Base-by-base conservation (phyloP, 2,329 filamentous ascomycete genomes). In the Aspergillus vadensis region DNA sequence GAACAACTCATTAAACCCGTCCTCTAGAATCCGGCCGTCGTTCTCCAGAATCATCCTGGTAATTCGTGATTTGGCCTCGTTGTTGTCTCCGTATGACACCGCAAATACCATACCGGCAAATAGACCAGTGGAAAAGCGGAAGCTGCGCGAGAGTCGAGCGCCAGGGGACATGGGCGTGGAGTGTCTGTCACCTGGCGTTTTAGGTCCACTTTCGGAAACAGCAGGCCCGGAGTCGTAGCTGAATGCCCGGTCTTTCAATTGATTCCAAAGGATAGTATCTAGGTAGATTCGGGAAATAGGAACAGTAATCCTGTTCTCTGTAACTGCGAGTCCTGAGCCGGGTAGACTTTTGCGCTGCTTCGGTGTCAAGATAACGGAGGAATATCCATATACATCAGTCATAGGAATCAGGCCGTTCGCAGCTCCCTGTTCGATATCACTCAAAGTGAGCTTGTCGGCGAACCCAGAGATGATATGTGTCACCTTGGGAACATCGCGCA, bases 51-150 rank as follows among this genome's bases (percentile, higher is more conserved):
- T 92, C 52, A 86, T 79, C 1, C 80, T 81, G 36, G 85, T 85
- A 2, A 95, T 74, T 51, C 79, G 70, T 65, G 85, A 69, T 73
- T 86, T 85, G 17, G 86, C 83, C 8, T 78, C 78, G 15, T 81
- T 82, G 55, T 86, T 82, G 1, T 84, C 81, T 2, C 81, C 79
- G 63, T 92, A 91, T 0, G 92, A 94, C 10, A 97, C 84, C 0
- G 92, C 92, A 75, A 98, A 97, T 0, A 86, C 87, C 92, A 97
- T 97, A 44, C 88, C 87, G 1, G 84, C 78, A 69, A 98, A 97
- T 0, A 96, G 64, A 2, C 80, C 79, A 17, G 67, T 70, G 3
- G 49, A 66, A 62, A 63, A 64, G 21, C 70, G 67, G 51, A 72
- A 60, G 55, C 66, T 73, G 61, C 82, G 79, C 6, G 81, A 80